Percentiles rank a stretch among this genome's conserved stretches.
phyloP scores from a whole-genome alignment of 805 yeast species.

The Scheffersomyces stipitis region DNA sequence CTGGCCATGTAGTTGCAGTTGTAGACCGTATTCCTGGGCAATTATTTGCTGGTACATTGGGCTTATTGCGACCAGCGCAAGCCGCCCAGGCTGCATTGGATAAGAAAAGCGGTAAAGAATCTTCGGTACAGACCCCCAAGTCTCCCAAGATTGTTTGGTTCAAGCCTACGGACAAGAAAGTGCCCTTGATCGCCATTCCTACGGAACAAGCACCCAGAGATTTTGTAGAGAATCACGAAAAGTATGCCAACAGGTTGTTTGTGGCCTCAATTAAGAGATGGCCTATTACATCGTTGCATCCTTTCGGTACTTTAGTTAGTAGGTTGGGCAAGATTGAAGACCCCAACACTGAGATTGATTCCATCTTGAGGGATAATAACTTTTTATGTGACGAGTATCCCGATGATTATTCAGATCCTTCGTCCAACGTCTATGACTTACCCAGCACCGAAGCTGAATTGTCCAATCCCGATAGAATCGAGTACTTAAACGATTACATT shows the following conservation, averaged over 20 bases:
- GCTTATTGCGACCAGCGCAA: constrained; percentile 91
- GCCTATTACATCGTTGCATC: constrained; percentile 98
- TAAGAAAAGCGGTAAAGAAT: constrained; percentile 46
- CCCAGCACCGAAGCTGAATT: constrained; percentile 41
- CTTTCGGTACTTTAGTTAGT: constrained; percentile 90
- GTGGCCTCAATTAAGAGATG: constrained; percentile 96
- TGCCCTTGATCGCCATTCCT: constrained; percentile 96
- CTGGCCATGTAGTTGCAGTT: constrained; percentile 98
- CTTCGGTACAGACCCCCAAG: constrained; percentile 43
- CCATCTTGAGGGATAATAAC: constrained; percentile 85
- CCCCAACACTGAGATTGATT: constrained; percentile 75
- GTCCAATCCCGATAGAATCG: constrained; percentile 42
- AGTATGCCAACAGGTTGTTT: constrained; percentile 76
- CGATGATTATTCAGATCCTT: constrained; percentile 33
- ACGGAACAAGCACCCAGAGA: constrained; percentile 97
- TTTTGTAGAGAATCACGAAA: constrained; percentile 88
- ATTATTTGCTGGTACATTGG: constrained; percentile 90
- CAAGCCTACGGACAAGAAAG: constrained; percentile 97
- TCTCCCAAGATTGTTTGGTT: constrained; percentile 98
- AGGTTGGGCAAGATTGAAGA: constrained; percentile 82
- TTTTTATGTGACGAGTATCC: constrained; percentile 79
- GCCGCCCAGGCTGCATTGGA: constrained; percentile 80
- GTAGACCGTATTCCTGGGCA: constrained; percentile 98
- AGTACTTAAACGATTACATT: constrained; percentile 59
- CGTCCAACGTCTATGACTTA: constrained; percentile 31